These are phyloP conservation scores for Cornus suecica DNA, from an alignment of 148 eudicot species.

Conservation along the genomic window DNA sequence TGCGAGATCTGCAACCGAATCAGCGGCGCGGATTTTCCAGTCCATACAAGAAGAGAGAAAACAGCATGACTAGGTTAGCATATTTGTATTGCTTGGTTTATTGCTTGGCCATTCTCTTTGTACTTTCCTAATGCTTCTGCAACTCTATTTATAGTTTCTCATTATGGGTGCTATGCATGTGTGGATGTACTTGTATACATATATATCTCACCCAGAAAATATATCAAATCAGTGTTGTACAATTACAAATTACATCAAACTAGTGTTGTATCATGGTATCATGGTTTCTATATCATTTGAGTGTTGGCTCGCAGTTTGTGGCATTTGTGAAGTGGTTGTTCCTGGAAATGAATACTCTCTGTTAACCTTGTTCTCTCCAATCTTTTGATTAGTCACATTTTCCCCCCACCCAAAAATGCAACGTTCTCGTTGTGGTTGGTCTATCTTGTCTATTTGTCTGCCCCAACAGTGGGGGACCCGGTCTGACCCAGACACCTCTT, in stretches of 20 bases:
- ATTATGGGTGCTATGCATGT: neutral
- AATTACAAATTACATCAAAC: neutral
- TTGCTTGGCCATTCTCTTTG: conserved; percentile 1
- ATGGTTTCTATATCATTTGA: no score
- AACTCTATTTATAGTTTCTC: neutral
- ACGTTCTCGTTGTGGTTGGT: no score
- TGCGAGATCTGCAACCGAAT: conserved; percentile 56
- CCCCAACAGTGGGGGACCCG: no score
- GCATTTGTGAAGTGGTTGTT: no score
- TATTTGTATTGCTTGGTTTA: neutral
- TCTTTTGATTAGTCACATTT: no score
- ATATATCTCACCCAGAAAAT: neutral
- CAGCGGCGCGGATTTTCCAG: conserved; percentile 69
- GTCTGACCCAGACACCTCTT: no score
- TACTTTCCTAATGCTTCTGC: neutral
- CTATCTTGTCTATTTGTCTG: no score
- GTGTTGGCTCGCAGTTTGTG: no score
- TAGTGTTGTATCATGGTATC: no score
- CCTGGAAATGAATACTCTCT: no score
- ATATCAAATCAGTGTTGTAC: neutral
- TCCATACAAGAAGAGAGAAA: conserved; percentile 83
- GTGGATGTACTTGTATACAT: neutral
- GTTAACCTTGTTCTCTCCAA: no score
- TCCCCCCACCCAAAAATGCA: no score
- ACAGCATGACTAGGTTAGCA: conserved; percentile 37